Base-by-base conservation (phyloP, 306 rosid genomes). In the Astragalus membranaceus region DNA sequence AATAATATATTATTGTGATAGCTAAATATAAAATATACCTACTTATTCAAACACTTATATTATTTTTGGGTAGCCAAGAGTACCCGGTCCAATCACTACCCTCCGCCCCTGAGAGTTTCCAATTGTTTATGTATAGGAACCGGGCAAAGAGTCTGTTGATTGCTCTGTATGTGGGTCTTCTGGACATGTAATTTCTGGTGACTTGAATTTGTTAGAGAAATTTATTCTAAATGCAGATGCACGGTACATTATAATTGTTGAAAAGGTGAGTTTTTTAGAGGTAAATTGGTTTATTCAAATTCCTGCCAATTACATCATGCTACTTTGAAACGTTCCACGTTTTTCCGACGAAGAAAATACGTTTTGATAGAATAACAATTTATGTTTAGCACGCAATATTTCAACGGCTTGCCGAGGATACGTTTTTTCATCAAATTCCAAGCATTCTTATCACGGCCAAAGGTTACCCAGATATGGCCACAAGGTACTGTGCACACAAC, bases 401-500 rank as follows among this genome's bases (percentile, higher is more conserved):
- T 77, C 96, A 88, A 79, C 81, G 91, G 83, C 79, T 94, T 15
- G 71, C 85, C 1, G 99, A 94, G 84, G 97, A 94, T 65, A 81
- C 73, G 4, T 52, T 91, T 37, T 90, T 91, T 80, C 72, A 88
- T 73, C 97, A 88, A 78, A 77, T 94, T 48, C 98, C 97, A 54
- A 87, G 94, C 84, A 84, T 94, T 84, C 88, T 94, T 59, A 86
- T 90, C 88, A 88, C 97, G 3, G 98, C 95, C 68, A 88, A 80
- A 87, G 97, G 99, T 56, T 94, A 94, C 79, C 99, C 97, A 39
- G 97, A 90, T 82, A 85, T 90, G 17, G 97, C 95, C 59, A 88
- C 95, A 36, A 85, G 99, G 99, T 94, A 75, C 42, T 20, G 33
- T 42, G 47, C 10, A 56, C 36, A 52, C 71, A 55, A 62, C 33